Conservation (phyloP, 345 rosid species). For the Litchi chinensis region DNA sequence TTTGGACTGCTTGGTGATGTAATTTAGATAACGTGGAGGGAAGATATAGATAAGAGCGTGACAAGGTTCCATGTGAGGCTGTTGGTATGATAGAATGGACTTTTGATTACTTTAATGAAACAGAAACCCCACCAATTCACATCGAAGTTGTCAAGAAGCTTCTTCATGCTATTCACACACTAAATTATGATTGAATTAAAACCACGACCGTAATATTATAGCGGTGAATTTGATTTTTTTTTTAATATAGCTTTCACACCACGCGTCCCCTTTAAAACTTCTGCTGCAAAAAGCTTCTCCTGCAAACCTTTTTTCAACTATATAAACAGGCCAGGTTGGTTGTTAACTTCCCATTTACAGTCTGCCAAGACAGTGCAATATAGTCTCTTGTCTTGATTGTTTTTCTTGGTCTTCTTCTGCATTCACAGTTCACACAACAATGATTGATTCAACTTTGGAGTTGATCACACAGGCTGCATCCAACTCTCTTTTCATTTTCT, state of each 20-base stretch:
- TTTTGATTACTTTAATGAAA: not conserved
- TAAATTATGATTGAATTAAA: not conserved
- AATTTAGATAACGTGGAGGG: not conserved
- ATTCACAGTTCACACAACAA: not conserved
- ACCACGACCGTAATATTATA: not conserved
- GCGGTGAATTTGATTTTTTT: not conserved
- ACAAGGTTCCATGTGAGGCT: constrained; percentile 12
- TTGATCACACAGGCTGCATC: constrained; percentile 44
- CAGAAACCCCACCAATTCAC: not conserved
- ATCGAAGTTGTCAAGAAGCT: constrained; percentile 22
- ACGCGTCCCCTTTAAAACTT: constrained; percentile 28
- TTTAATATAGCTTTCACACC: constrained; percentile 31
- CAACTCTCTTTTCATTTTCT: constrained; percentile 47
- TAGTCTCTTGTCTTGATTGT: no score
- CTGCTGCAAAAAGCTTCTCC: constrained; percentile 30
- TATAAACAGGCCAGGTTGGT: not conserved
- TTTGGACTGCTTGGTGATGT: not conserved
- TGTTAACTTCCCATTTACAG: not conserved
- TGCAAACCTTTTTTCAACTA: constrained; percentile 17
- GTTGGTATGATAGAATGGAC: not conserved
- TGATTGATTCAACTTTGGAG: constrained; percentile 40
- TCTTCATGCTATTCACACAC: not conserved
- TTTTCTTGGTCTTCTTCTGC: not conserved
- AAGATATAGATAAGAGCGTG: not conserved
- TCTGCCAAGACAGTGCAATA: not conserved